A percentile compares a stretch with the other conserved stretches of the same genome.
Evolutionary conservation across 352 stramenopile genomes (phyloP).

Genomic region (Phytophthora sp.): DNA sequence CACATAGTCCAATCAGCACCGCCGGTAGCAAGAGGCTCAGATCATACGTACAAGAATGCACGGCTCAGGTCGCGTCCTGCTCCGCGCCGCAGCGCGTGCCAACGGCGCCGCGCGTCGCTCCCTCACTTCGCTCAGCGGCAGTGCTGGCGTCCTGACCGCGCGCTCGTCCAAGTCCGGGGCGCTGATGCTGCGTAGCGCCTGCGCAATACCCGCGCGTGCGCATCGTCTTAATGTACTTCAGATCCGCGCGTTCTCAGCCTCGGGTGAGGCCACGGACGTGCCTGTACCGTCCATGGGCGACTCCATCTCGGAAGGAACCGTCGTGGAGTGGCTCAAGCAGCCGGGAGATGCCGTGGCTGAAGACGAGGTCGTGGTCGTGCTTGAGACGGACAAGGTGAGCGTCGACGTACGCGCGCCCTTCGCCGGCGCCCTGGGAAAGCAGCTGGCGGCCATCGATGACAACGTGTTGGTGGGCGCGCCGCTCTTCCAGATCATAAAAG

Average conservation of each 20-base stretch:
- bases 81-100: slow-evolving; percentile 33
- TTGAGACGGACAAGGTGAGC: slow-evolving; percentile 99
- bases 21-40: slow-evolving; percentile 18
- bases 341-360: slow-evolving; percentile 92
- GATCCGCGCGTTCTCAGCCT: slow-evolving; percentile 47
- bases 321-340: slow-evolving; percentile 96
- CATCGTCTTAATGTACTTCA: slow-evolving; percentile 14
- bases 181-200: slow-evolving; percentile 6
- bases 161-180: slow-evolving; percentile 18
- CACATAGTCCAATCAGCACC: slow-evolving; percentile 30
- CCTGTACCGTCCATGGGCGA: slow-evolving; percentile 92
- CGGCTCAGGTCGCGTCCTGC: slow-evolving; percentile 37
- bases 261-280: slow-evolving; percentile 50
- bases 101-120: slow-evolving; percentile 32
- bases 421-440: slow-evolving; percentile 89
- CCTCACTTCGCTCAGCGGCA: slow-evolving; percentile 18
- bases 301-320: slow-evolving; percentile 98
- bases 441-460: slow-evolving; percentile 92
- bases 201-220: slow-evolving; percentile 3
- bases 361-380: slow-evolving; percentile 98
- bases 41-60: slow-evolving; percentile 32
- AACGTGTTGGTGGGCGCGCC: slow-evolving; percentile 94
- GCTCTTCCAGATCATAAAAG: slow-evolving; percentile 94
- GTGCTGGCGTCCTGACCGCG: slow-evolving; percentile 15
- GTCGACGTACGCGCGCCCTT: slow-evolving; percentile 89